Evolutionary conservation across 75 land plant species (phyloP), one percentile per base, ranked within the genome.

Genomic region (Picea glauca): DNA sequence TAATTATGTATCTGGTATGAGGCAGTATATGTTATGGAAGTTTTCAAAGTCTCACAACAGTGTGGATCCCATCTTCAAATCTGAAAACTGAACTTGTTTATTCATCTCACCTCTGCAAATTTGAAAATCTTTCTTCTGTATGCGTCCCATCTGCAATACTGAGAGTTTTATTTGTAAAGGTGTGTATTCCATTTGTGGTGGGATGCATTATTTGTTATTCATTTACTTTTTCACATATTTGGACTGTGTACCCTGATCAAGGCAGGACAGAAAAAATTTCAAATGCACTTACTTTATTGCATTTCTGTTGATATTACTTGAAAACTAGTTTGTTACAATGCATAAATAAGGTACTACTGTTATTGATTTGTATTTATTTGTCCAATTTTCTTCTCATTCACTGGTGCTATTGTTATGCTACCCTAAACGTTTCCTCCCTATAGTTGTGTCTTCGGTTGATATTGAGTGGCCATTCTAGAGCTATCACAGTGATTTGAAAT

Each of bases 251-350:
- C 56, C 56, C 11, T 46, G 56, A 50, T 50, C 54, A 50, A 50
- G 11, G 56, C 56, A 9, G 56, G 56, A 8, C 56, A 50, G 56
- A 9, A 50, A 50, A 50, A 9, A 50, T 50, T 50, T 8, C 1
- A 9, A 50, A 50, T 50, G 1, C 56, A 50, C 13, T 13, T 63
- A 50, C 31, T 13, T 63, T 9, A 26, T 31, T 63, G 13, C 30
- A 12, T 5, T n/a, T n/a, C 33, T 21, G 17, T 43, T 40, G 18
- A 38, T 33, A 68, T 38, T 5, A 17, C 20, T 18, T 43, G 38
- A 70, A 43, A 70, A 40, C 73, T n/a, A 70, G 68, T 18, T 13
- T 33, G 20, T 68, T 68, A 68, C 8, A 70, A 20, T 40, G 73
- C 54, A 70, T 70, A 70, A 70, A n/a, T n/a, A 7, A 21, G 12